These are phyloP conservation scores for Cryphonectria japonica DNA, from an alignment of 2,329 filamentous ascomycete species.

Conservation along the genomic window DNA sequence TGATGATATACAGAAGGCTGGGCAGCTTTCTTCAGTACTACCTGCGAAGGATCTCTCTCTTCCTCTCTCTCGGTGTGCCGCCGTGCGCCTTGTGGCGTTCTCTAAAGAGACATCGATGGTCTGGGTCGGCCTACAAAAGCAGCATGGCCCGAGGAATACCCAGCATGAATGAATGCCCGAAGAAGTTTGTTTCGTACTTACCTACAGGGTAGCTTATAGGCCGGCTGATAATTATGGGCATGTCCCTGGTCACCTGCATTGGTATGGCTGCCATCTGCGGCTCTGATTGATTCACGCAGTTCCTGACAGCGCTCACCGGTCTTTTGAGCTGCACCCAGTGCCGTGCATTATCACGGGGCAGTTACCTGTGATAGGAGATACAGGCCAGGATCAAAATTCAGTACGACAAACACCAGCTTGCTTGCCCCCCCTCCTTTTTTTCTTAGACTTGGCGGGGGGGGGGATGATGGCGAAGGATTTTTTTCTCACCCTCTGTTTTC, in stretches of 20 bases:
- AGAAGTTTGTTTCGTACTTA: constrained; percentile 20
- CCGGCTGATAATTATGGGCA: constrained; percentile 13
- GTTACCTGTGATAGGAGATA: constrained; percentile 17
- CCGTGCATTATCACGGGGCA: constrained; percentile 22
- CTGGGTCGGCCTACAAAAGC: constrained; percentile 16
- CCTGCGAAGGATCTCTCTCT: constrained; percentile 4
- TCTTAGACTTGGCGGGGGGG: neutral
- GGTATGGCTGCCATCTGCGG: constrained; percentile 13
- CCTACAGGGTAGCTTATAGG: constrained; percentile 23
- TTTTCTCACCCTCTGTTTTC: neutral
- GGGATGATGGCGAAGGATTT: constrained; percentile 3
- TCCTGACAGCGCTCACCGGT: constrained; percentile 24
- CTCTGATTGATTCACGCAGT: constrained; percentile 13
- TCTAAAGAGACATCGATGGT: constrained; percentile 6
- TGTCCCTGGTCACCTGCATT: constrained; percentile 18
- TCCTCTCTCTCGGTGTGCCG: neutral
- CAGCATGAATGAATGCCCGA: constrained; percentile 8
- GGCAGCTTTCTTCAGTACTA: constrained; percentile 11
- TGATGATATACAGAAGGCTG: constrained; percentile 2
- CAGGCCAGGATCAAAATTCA: constrained; percentile 9
- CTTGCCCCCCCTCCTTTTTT: neutral
- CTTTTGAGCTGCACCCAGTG: constrained; percentile 27
- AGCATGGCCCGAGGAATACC: constrained; percentile 14
- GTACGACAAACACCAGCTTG: neutral
- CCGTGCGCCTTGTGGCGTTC: constrained; percentile 15